Evolutionary conservation across 495 filamentous ascomycete species (phyloP), one percentile per base, ranked within the genome.

Genomic region (Lepraria neglecta): DNA sequence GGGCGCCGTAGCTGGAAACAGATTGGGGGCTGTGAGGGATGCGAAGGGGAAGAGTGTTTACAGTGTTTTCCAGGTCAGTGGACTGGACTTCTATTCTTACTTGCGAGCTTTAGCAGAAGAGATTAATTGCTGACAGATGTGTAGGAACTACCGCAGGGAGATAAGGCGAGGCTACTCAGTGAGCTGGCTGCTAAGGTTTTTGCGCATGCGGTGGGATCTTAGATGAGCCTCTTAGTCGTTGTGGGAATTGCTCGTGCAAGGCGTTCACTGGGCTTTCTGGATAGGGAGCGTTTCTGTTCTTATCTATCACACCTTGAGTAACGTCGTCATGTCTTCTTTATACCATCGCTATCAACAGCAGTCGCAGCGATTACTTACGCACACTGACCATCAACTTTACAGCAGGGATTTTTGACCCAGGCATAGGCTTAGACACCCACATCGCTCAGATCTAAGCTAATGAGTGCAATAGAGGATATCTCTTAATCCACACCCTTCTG

Each of bases 11-110:
- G 94, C 92, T 4, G 94, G 94, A 40, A 97, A 96, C 70, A 76
- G 91, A 56, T 71, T 98, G 9, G 94, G 94, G 14, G 88, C 89
- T 5, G 82, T 98, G 4, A 78, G 94, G 46, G 94, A 98, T 77
- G 82, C 87, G 17, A 88, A 85, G 73, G 92, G 92, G 11, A 96
- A 97, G 84, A 94, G 88, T 75, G 95, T 98, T 24, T 97, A 95
- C 76, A 81, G 83, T 47, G 94, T 96, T 28, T 97, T 92, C 65
- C 82, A 83, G 74, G 60, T 63, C 19, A 28, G 56, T 63, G 43
- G 21, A 17, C 17, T 46, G 7, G 42, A 15, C 30, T 50, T 31
- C 15, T 30, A 10, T 4, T 35, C 9, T 38, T 24, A 0, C n/a
- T 24, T 9, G 11, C n/a, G 17, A 40, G 19, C 10, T 28, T 42